Conservation (phyloP, 2,329 filamentous ascomycete genomes). For the Ascochyta lentis region DNA sequence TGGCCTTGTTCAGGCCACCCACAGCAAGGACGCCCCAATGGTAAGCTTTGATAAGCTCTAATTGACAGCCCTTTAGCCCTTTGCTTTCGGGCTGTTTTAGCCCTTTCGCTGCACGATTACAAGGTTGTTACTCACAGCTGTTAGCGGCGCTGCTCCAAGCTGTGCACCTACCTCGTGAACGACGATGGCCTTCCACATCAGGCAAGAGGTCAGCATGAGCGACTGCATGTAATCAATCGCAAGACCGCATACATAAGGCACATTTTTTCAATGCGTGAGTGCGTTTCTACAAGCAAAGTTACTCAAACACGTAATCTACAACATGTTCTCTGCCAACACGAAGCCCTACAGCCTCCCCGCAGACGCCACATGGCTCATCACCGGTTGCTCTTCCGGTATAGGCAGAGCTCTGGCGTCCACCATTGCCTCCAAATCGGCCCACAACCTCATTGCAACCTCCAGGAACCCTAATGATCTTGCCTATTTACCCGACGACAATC, state of each 20-base stretch:
- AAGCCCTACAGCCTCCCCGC: conserved; percentile 8
- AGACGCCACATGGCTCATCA: conserved; percentile 19
- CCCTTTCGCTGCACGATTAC: conserved; percentile 1
- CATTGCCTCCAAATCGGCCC: conserved; percentile 47
- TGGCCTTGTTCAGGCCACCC: neutral
- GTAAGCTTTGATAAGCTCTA: conserved; percentile 2
- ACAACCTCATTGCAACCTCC: conserved; percentile 58
- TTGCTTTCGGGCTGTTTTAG: neutral
- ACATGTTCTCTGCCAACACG: conserved; percentile 13
- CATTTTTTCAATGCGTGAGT: neutral
- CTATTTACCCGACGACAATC: conserved; percentile 47
- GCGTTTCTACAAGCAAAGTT: neutral
- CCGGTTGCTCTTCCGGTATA: conserved; percentile 60
- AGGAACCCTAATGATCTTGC: conserved; percentile 53
- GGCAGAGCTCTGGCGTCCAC: conserved; percentile 51
- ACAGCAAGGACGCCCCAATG: neutral
- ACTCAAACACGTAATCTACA: neutral
- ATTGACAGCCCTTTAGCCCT: conserved; percentile 10
- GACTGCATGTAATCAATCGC: neutral
- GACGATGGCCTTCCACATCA: neutral
- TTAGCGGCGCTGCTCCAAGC: neutral
- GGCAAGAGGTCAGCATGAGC: neutral
- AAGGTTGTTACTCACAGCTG: neutral
- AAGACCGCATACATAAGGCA: neutral
- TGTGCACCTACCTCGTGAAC: neutral